Conservation (phyloP, 2,329 filamentous ascomycete genomes). For the Dactylellina sp. region DNA sequence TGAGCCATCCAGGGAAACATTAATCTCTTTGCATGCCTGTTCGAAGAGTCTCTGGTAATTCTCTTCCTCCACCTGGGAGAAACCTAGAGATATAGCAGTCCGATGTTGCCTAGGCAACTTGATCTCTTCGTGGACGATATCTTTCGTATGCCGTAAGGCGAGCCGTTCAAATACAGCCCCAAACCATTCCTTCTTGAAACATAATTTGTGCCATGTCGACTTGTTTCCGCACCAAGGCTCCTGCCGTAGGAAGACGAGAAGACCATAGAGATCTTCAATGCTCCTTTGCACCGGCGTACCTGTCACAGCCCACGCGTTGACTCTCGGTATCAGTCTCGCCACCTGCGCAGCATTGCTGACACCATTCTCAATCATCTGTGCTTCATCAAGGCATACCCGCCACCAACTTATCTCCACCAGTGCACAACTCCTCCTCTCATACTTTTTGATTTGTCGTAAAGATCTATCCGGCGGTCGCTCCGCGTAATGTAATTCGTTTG, state of each 20-base stretch:
- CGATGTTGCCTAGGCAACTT: conserved; percentile 83
- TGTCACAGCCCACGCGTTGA: conserved; percentile 91
- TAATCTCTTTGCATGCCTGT: conserved; percentile 78
- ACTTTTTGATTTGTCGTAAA: conserved; percentile 73
- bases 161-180: conserved; percentile 76
- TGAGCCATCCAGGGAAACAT: conserved; percentile 69
- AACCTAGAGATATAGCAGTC: conserved; percentile 79
- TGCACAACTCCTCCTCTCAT: conserved; percentile 77
- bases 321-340: conserved; percentile 80
- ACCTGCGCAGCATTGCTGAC: conserved; percentile 85
- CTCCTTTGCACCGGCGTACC: conserved; percentile 89
- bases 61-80: conserved; percentile 90
- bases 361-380: conserved; percentile 93
- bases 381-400: conserved; percentile 81
- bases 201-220: conserved; percentile 76
- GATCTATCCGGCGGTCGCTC: conserved; percentile 75
- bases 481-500: conserved; percentile 82
- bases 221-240: conserved; percentile 77
- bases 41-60: conserved; percentile 82
- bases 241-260: conserved; percentile 83
- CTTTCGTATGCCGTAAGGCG: conserved; percentile 86
- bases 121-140: conserved; percentile 80
- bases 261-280: conserved; percentile 70
- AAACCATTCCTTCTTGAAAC: conserved; percentile 74
- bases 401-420: conserved; percentile 87